Conservation (phyloP, 192 early-diverging fungal genomes). For the Podila clonocystis region DNA sequence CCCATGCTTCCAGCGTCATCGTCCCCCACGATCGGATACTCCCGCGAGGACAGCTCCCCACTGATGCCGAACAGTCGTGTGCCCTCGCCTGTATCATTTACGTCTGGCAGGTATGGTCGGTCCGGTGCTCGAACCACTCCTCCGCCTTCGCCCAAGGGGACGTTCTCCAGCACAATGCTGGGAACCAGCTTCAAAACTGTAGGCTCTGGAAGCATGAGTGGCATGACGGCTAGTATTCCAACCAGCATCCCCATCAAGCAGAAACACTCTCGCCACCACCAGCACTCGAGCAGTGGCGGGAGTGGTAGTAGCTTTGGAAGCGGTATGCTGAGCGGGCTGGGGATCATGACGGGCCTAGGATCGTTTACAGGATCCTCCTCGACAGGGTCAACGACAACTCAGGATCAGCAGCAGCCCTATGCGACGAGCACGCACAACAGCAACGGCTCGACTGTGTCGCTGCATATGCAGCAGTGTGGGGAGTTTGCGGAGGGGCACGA, state of each 20-base stretch:
- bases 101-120: constrained; percentile 6
- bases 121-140: constrained; percentile 10
- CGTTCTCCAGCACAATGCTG: constrained; percentile 18
- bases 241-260: constrained; percentile 49
- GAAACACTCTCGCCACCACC: background rate
- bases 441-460: constrained; percentile 17
- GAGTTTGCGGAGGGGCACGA: constrained; percentile 46
- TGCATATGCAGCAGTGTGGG: constrained; percentile 2
- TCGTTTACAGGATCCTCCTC: background rate
- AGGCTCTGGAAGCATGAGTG: background rate
- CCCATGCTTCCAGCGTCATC: constrained; percentile 45
- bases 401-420: too few relatives aligned
- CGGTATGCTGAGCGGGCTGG: background rate
- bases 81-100: constrained; percentile 21
- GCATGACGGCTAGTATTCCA: constrained; percentile 32
- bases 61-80: constrained; percentile 14
- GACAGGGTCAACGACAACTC: background rate
- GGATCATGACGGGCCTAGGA: constrained; percentile 1
- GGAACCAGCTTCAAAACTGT: constrained; percentile 5
- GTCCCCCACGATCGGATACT: constrained; percentile 27
- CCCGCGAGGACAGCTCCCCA: constrained; percentile 15
- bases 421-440: background rate
- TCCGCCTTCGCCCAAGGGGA: constrained; percentile 31
- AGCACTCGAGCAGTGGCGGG: constrained; percentile 2
- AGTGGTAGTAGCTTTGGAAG: constrained; percentile 7